phyloP scores from a whole-genome alignment of 1,284 basidiomycete genomes.

The Pisolithus thermaeus region DNA sequence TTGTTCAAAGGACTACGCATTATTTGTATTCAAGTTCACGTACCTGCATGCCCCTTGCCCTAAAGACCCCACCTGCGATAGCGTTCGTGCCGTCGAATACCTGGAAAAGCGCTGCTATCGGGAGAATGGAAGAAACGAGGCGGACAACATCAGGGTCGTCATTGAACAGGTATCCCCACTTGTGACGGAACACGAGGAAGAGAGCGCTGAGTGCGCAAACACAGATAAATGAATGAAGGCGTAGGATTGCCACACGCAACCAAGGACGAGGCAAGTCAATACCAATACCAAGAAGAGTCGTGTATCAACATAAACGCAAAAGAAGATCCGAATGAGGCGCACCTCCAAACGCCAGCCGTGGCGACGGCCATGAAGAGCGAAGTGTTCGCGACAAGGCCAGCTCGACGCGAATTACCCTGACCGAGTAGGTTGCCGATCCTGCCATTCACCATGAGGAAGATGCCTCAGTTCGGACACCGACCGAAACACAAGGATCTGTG shows the following conservation, averaged over 20 bases:
- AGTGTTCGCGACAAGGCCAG: conserved; percentile 57
- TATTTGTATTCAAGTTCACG: conserved; percentile 3
- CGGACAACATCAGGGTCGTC: conserved; percentile 69
- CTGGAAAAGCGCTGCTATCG: conserved; percentile 77
- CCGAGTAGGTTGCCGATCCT: conserved; percentile 84
- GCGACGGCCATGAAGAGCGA: conserved; percentile 57
- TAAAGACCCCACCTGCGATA: conserved; percentile 70
- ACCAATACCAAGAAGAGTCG: conserved; percentile 18
- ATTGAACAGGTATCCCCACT: conserved; percentile 84
- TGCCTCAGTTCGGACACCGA: not conserved
- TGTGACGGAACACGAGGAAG: conserved; percentile 67
- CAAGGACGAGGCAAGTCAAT: conserved; percentile 45
- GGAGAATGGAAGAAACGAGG: conserved; percentile 69
- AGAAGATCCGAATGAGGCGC: not conserved
- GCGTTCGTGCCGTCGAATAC: conserved; percentile 72
- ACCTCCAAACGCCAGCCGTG: conserved; percentile 64
- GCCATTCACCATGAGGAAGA: not conserved
- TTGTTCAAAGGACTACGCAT: not conserved
- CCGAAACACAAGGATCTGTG: not conserved
- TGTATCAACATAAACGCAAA: conserved; percentile 5
- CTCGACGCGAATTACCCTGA: conserved; percentile 63
- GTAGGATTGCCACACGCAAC: not conserved
- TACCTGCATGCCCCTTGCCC: conserved; percentile 72
- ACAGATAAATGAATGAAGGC: not conserved
- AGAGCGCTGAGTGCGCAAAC: conserved; percentile 41